Conservation (phyloP, 2,329 filamentous ascomycete species). For the Apiospora saccharicola region DNA sequence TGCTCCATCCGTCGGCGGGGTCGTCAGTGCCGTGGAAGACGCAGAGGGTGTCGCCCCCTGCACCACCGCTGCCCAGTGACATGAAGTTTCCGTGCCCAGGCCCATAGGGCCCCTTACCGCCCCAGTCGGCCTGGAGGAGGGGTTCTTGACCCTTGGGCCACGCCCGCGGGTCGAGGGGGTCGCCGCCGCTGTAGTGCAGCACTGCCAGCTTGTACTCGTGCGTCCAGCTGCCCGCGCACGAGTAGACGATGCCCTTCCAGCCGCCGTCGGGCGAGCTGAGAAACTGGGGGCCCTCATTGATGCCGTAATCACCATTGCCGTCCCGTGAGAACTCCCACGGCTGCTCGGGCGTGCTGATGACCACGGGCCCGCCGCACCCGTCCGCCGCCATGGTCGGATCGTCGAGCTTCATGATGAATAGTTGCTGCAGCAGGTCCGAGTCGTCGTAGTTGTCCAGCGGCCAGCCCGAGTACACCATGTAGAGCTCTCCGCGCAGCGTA, state of each 20-base stretch:
- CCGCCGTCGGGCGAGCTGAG: constrained; percentile 38
- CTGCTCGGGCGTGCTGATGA: constrained; percentile 36
- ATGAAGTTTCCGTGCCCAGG: constrained; percentile 43
- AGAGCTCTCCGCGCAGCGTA: constrained; percentile 37
- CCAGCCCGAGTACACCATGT: constrained; percentile 45
- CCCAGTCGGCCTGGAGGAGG: constrained; percentile 34
- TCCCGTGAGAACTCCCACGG: constrained; percentile 43
- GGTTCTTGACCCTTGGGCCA: constrained; percentile 41
- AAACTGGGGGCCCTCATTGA: constrained; percentile 45
- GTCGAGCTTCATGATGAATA: constrained; percentile 39
- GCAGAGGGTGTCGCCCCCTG: constrained; percentile 33
- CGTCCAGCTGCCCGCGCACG: constrained; percentile 43
- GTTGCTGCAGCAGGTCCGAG: constrained; percentile 40
- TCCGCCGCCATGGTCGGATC: constrained; percentile 35
- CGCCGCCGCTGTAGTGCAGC: constrained; percentile 39
- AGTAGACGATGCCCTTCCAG: constrained; percentile 42
- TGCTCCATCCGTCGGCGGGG: constrained; percentile 40
- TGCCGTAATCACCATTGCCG: constrained; percentile 39
- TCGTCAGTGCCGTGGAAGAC: constrained; percentile 43
- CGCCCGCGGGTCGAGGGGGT: constrained; percentile 37
- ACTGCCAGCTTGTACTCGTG: constrained; percentile 44
- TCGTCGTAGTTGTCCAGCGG: constrained; percentile 33
- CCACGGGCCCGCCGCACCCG: constrained; percentile 29
- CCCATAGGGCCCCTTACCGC: constrained; percentile 35
- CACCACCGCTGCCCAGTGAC: constrained; percentile 19